Evolutionary conservation across 805 yeast species (phyloP).

Genomic region (Kuraishia molischiana): DNA sequence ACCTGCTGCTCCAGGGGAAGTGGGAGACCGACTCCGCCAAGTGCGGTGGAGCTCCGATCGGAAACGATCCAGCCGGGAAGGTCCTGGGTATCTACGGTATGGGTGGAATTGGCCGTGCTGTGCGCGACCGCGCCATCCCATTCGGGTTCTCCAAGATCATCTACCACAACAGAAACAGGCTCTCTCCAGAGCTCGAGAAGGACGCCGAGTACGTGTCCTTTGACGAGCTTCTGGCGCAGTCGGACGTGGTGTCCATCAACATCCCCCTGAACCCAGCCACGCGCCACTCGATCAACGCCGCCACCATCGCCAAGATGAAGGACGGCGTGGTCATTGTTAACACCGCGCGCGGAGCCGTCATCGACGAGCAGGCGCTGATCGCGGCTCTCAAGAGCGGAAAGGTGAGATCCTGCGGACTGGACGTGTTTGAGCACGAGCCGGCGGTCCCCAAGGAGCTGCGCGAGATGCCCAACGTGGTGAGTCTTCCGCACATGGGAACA

Average conservation of each 20-base stretch:
- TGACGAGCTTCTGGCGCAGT: constrained; percentile 52
- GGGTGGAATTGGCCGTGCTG: constrained; percentile 86
- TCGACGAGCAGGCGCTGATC: constrained; percentile 54
- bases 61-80: constrained; percentile 69
- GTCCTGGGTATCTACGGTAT: constrained; percentile 75
- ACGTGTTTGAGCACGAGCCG: constrained; percentile 73
- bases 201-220: constrained; percentile 63
- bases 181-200: constrained; percentile 52
- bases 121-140: constrained; percentile 60
- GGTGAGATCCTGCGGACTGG: constrained; percentile 59
- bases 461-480: constrained; percentile 56
- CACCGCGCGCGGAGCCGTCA: constrained; percentile 84
- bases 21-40: constrained; percentile 39
- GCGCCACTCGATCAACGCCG: constrained; percentile 55
- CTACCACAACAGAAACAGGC: constrained; percentile 60
- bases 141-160: constrained; percentile 67
- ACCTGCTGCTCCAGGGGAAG: constrained; percentile 42
- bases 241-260: constrained; percentile 68
- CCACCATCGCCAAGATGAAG: constrained; percentile 59
- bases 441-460: constrained; percentile 53
- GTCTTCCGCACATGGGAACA: constrained; percentile 88
- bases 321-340: constrained; percentile 70
- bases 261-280: constrained; percentile 72
- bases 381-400: constrained; percentile 52
- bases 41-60: constrained; percentile 48